Evolutionary conservation across 768 basidiomycete genomes (phyloP), one percentile per base, ranked within the genome.

Genomic region (Pleurotus sapidus): DNA sequence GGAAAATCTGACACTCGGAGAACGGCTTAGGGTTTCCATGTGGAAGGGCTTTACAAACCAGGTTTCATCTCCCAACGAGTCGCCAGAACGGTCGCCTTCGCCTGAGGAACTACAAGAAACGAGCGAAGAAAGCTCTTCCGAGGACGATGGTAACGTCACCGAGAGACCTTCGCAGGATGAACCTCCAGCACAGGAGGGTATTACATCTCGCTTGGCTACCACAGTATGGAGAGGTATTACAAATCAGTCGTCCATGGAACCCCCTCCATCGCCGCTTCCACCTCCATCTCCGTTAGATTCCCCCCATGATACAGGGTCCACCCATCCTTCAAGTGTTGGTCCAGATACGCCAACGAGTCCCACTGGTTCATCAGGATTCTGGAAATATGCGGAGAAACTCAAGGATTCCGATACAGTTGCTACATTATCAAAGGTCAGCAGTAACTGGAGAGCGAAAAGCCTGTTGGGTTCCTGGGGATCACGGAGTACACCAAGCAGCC

Each of bases 221-320:
- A 83, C 81, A n/a, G 79, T 90, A 18, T 91, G 88, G 89, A 78
- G 80, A 65, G 89, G 89, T 3, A 84, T 91, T 61, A 89, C 87
- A 3, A 91, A 89, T 63, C 85, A 87, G 67, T 80, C 79, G 57
- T 82, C 87, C 2, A 87, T 88, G 87, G 87, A 87, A n/a, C 71
- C 73, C 8, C 79, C 85, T 15, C 68, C 74, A n/a, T 70, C 77
- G 42, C 72, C 77, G 3, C 45, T 66, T 5, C 69, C 70, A n/a
- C 71, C 77, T 11, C 56, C 65, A 4, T 69, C 72, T 14, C 72
- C 77, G 8, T 67, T 72, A 49, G 65, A 61, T 8, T 65, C 48
- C 12, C 51, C 59, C 5, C 14, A 20, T 23, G 37, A 24, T 54
- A 40, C 17, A 18, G 50, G 39, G 5, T 51, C 59, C 2, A 27